Base-by-base conservation (phyloP, 2,329 filamentous ascomycete species). In the Blumeria hordei region DNA sequence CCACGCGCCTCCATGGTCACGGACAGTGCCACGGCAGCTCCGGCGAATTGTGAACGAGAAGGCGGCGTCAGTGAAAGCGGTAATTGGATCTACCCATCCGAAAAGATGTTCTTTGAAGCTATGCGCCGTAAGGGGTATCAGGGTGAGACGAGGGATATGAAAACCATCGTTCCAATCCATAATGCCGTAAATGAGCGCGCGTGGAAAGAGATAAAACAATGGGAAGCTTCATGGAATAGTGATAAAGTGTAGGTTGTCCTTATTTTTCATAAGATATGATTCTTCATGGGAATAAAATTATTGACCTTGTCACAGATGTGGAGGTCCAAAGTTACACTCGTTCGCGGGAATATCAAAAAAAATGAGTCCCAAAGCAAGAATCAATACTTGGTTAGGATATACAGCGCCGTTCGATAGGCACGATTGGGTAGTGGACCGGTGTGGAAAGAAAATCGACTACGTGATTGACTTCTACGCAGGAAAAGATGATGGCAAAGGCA, bases 401-500 rank as follows among this genome's bases (percentile, higher is more conserved):
- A 81, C 83, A 57, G 74, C 82, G 54, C 92, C 92, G 1, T 98
- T 98, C 68, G 92, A 98, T 69, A 75, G 92, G 33, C 92, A 98
- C 67, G 92, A 98, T 68, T 98, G 92, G 92, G 80, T 95, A 28
- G 82, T 98, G 37, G 88, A 98, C 69, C 75, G 92, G 54, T 96
- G 92, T 65, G 90, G 85, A 34, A 82, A 73, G 18, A 78, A 78
- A 63, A 71, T 98, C 52, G 92, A 96, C 63, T 98, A 98, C 66
- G 83, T 98, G 41, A 98, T 98, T 67, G 92, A 98, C 69, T 98
- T 98, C 63, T 98, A 98, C 66, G 80, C 87, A 5, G 92, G 92
- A 0, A 71, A 75, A 34, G 65, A 64, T 32, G 65, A 67, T 1
- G 61, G 60, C 0, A 62, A 64, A 16, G 63, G 66, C 32, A 67